These are phyloP conservation scores for Sporothrix brasiliensis DNA, from an alignment of 2,329 filamentous ascomycete species.

Conservation along the genomic window DNA sequence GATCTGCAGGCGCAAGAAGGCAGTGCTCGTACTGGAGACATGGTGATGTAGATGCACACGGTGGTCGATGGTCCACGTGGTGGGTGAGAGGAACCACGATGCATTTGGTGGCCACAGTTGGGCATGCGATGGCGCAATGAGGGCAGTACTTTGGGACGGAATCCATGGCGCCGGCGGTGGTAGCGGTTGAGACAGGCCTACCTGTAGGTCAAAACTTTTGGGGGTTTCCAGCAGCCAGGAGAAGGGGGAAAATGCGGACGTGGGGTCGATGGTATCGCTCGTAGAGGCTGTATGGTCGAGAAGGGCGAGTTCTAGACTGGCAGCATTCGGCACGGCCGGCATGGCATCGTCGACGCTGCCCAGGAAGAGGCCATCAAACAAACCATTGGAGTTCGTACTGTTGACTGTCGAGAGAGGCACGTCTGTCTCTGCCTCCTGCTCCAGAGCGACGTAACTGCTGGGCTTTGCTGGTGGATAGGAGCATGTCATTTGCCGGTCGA, in stretches of 20 bases:
- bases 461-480: conserved; percentile 36
- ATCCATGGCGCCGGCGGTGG: background rate
- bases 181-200: background rate
- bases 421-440: too few species aligned
- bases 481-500: conserved; percentile 35
- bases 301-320: background rate
- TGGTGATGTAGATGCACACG: conserved; percentile 12
- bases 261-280: background rate
- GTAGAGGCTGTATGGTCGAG: background rate
- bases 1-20: conserved; percentile 26
- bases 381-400: background rate
- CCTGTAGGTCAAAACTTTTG: background rate
- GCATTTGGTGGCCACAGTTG: background rate
- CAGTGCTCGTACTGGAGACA: background rate
- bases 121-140: background rate
- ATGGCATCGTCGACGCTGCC: background rate
- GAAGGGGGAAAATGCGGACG: background rate
- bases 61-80: conserved; percentile 36
- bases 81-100: conserved; percentile 35
- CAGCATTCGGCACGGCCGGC: background rate
- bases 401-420: too few species aligned
- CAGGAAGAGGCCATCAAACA: background rate
- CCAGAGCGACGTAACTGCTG: conserved; percentile 7
- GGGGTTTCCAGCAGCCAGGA: background rate
- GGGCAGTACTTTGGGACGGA: background rate